Evolutionary conservation across 495 filamentous ascomycete species (phyloP).

Genomic region (Lophium mytilinum): DNA sequence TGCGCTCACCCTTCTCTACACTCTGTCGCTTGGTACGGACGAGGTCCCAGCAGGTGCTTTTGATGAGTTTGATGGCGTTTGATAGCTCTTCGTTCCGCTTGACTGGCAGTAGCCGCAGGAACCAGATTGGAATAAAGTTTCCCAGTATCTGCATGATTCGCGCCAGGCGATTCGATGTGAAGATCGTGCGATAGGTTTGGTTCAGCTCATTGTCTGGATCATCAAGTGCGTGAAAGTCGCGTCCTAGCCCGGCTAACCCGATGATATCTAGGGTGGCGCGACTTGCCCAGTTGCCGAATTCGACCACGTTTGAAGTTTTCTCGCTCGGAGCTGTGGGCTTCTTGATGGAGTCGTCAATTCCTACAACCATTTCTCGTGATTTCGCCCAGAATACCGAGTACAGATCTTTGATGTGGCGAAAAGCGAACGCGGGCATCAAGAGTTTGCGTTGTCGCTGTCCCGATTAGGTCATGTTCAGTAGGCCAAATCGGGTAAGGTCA

Average conservation of each 20-base stretch:
- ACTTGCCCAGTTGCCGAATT: constrained; percentile 57
- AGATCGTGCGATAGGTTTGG: constrained; percentile 55
- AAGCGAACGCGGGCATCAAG: constrained; percentile 77
- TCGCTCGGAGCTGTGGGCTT: constrained; percentile 23
- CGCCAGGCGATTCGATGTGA: constrained; percentile 38
- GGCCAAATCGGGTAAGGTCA: neutral
- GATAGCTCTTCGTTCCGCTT: constrained; percentile 56
- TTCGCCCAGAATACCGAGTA: constrained; percentile 82
- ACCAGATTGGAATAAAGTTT: constrained; percentile 42
- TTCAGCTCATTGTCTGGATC: constrained; percentile 57
- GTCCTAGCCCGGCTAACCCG: constrained; percentile 70
- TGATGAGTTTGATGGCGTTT: constrained; percentile 49
- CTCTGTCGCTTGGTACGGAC: constrained; percentile 61
- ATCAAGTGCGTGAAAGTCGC: constrained; percentile 65
- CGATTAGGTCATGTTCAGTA: constrained; percentile 2
- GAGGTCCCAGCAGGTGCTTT: constrained; percentile 53
- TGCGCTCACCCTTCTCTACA: constrained; percentile 40
- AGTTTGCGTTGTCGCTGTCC: constrained; percentile 58
- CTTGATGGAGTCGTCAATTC: constrained; percentile 38
- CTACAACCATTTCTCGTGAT: constrained; percentile 35
- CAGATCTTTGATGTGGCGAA: constrained; percentile 76
- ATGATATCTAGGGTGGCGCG: constrained; percentile 83
- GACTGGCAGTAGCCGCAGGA: constrained; percentile 51
- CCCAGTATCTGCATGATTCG: constrained; percentile 40
- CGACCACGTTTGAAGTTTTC: constrained; percentile 43